Conservation (phyloP, 305 asterid species). For the Lippia alba region DNA sequence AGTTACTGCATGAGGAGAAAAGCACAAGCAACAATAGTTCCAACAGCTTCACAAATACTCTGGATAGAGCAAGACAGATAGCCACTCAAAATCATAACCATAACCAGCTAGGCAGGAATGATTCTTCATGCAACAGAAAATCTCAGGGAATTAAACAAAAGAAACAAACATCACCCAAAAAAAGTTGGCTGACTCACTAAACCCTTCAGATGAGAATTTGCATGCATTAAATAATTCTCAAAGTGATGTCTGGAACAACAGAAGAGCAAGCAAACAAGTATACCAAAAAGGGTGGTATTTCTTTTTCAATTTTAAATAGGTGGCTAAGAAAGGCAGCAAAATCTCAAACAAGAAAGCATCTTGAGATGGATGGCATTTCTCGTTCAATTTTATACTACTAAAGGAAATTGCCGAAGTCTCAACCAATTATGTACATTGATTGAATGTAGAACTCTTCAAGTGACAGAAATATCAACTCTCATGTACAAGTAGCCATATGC, state of each 20-base stretch:
- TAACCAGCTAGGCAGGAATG: slow-evolving; percentile 17
- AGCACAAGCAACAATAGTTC: slow-evolving; percentile 26
- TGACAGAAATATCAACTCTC: too few species aligned
- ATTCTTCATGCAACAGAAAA: slow-evolving; percentile 27
- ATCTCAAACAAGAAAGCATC: neutral
- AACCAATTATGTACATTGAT: neutral
- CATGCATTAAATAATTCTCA: too few species aligned
- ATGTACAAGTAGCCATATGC: neutral
- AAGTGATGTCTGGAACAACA: too few species aligned
- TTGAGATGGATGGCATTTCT: neutral
- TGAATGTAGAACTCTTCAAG: too few species aligned
- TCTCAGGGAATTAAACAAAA: neutral
- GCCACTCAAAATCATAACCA: slow-evolving; percentile 20
- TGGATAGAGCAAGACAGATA: slow-evolving; percentile 29
- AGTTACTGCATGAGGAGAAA: slow-evolving; percentile 25
- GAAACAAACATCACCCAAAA: slow-evolving; percentile 15
- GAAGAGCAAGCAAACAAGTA: neutral
- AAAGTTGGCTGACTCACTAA: slow-evolving; percentile 16
- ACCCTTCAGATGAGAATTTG: neutral
- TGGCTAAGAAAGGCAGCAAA: too few species aligned
- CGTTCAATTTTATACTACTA: neutral
- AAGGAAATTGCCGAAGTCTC: neutral
- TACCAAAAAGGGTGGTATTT: too few species aligned
- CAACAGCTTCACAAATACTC: slow-evolving; percentile 17
- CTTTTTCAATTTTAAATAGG: too few species aligned